phyloP scores from a whole-genome alignment of 805 yeast species.

The Wickerhamiella australiensis region DNA sequence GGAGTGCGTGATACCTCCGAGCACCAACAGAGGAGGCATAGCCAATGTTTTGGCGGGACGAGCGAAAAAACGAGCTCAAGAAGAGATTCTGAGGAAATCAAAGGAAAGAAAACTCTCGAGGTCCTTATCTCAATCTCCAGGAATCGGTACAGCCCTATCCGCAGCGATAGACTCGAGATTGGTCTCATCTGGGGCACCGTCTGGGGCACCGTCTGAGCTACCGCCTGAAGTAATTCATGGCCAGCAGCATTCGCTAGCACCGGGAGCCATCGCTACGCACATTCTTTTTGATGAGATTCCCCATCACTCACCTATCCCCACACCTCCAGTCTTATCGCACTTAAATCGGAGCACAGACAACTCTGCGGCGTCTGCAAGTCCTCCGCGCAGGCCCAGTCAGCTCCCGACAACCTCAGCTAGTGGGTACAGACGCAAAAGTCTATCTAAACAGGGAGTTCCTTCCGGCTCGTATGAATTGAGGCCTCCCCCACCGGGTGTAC shows the following conservation, averaged over 20 bases:
- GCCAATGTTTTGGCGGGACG: conserved; percentile 30
- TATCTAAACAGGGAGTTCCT: background rate
- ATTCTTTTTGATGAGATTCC: conserved; percentile 24
- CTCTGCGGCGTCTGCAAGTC: too few relatives aligned
- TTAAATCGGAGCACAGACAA: conserved; percentile 21
- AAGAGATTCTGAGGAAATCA: background rate
- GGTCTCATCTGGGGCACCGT: too few relatives aligned
- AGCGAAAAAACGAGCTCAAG: conserved; percentile 15
- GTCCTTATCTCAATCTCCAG: background rate
- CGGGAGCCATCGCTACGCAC: conserved; percentile 25
- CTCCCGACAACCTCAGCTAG: background rate
- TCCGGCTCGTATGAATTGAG: background rate
- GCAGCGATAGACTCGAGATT: too few relatives aligned
- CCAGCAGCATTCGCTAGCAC: background rate
- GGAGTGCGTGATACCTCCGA: conserved; percentile 62
- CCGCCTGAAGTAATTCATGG: background rate
- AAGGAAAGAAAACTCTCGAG: background rate
- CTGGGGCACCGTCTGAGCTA: too few relatives aligned
- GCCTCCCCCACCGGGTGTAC: background rate
- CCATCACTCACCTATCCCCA: background rate
- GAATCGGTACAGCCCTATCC: too few relatives aligned
- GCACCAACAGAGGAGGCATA: conserved; percentile 40
- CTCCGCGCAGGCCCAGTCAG: too few relatives aligned
- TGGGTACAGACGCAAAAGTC: background rate
- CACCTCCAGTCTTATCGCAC: conserved; percentile 15